Evolutionary conservation across 2,329 filamentous ascomycete species (phyloP), one percentile per base, ranked within the genome.

Genomic region (Colletotrichum abscissum): DNA sequence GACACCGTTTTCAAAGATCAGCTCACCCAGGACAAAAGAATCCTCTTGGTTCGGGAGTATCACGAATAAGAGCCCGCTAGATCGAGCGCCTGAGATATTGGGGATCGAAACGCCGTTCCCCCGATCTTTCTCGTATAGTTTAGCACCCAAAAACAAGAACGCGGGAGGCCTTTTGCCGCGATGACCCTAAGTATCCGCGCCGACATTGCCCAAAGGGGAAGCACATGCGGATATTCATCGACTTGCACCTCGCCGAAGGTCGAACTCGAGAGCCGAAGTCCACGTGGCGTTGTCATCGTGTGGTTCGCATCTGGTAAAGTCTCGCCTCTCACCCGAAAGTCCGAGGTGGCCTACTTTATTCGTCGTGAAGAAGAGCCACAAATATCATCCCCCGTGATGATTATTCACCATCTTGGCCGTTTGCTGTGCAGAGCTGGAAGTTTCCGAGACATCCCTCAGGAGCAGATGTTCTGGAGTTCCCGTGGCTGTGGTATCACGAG

Each of bases 1-100:
- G 33, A 19, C 46, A 70, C 46, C 59, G 70, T 62, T 69, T 70
- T 54, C 46, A 59, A 42, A 64, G 55, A 60, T 64, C 59, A 69
- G 38, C 42, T 38, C 64, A 63, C 26, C 8, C 11, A n/a, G 46
- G 64, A 46, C 64, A 26, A 42, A 59, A 28, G 46, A 2, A 42
- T 42, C 16, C 38, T 42, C 38, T 42, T 19, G 22, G 33, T n/a
- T 49, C 35, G 14, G 5, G 60, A 38, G 14, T 14, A 16, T 22
- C 63, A 42, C 16, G 22, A 26, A 46, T 35, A 35, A 35, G 14
- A 42, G 38, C 14, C 52, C 26, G 19, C 22, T 12, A 5, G 8
- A 28, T 22, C 4, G 28, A 54, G 16, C 49, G 54, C 24, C n/a
- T 9, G 11, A 42, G 19, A 9, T 26, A 9, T 26, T 54, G 56